Evolutionary conservation across 164 flowering plant genomes (phyloP), one percentile per base, ranked within the genome.

Genomic region (Chloranthus sessilifolius): DNA sequence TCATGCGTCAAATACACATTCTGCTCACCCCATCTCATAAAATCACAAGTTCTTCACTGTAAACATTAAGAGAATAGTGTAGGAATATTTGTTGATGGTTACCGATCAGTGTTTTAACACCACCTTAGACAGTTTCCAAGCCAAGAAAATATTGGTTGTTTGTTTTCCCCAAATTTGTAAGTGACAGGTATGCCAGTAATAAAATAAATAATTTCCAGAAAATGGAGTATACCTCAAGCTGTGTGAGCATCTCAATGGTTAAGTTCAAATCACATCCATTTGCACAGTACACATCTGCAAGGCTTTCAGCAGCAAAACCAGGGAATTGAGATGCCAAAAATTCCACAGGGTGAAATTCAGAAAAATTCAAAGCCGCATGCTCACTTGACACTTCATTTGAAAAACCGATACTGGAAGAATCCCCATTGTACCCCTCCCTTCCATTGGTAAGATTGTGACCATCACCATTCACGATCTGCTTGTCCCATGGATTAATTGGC

Each of bases 231-330:
- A 94, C 99, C 97, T 89, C 99, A 24, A 94, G 83, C 74, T 89
- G 97, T 52, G 83, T 78, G 57, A 94, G 95, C 88, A 89, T 94
- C 67, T 94, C 99, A 28, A 87, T 74, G 14, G 99, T 94, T 56
- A 71, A 53, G 66, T 80, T 82, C 76, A 94, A 62, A 63, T 94
- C 90, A 66, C 95, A 78, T n/a, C 79, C 83, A 75, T 78, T 89
- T 23, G 96, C 82, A 70, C 65, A 74, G 65, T 74, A 94, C 34
- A 87, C 96, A 50, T 83, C 99, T 22, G 88, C 83, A 21, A 89
- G 95, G 71, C 99, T 89, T 67, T 87, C 96, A 31, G 80, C 82
- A 47, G 99, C 82, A 81, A 94, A 89, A 19, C 95, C 97, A 53
- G 99, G 96, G 54, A 89, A 94, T 37, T 81, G 88, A 10, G 79